A percentile compares a stretch with the other conserved stretches of the same genome.
phyloP scores from a whole-genome alignment of 2,329 filamentous ascomycete genomes.

The Epichloe gansuensis region DNA sequence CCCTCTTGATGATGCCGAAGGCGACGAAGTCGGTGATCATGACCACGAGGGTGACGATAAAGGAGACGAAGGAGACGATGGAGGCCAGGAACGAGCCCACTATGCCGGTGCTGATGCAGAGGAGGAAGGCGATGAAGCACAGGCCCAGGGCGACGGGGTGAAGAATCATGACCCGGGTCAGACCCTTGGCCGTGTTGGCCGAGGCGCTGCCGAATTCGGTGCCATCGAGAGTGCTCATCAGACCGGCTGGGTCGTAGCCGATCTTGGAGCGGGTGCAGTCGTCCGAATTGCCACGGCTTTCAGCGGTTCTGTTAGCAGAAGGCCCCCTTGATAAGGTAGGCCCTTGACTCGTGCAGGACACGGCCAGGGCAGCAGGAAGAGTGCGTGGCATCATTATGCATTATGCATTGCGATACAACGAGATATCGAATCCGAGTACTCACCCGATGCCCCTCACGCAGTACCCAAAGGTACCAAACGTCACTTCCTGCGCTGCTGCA shows the following conservation, averaged over 20 bases:
- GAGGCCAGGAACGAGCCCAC: slow-evolving; percentile 40
- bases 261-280: slow-evolving; percentile 34
- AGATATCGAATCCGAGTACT: slow-evolving; percentile 1
- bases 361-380: no score
- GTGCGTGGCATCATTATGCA: no score
- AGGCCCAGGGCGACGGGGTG: slow-evolving; percentile 47
- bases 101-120: slow-evolving; percentile 38
- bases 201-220: slow-evolving; percentile 29
- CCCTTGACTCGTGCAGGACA: no score
- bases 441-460: slow-evolving; percentile 27
- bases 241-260: slow-evolving; percentile 41
- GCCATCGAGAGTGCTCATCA: slow-evolving; percentile 27
- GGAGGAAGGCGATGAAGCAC: slow-evolving; percentile 44
- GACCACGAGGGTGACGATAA: slow-evolving; percentile 37
- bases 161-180: slow-evolving; percentile 48
- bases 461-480: slow-evolving; percentile 49
- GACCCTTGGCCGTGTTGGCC: slow-evolving; percentile 29
- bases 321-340: no score
- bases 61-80: slow-evolving; percentile 35
- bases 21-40: slow-evolving; percentile 43
- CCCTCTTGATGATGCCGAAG: slow-evolving; percentile 39
- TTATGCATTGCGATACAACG: no score
- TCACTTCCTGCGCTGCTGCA: slow-evolving; percentile 24
- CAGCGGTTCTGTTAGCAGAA: background rate
- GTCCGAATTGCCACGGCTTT: slow-evolving; percentile 22